Evolutionary conservation across 106 monocot species (phyloP).

Genomic region (Hemerocallis citrina): DNA sequence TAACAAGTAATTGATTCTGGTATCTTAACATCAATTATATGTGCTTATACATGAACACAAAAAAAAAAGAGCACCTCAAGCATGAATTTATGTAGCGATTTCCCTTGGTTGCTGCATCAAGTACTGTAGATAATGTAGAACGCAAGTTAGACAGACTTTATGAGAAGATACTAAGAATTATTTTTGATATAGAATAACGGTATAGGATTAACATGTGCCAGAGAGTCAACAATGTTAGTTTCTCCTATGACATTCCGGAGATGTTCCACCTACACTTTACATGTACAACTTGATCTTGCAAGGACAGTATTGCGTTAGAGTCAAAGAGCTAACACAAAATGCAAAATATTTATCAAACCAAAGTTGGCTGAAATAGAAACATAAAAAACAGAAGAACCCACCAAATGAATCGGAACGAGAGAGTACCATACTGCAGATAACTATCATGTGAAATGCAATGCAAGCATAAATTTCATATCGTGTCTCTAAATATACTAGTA

Average conservation of each 20-base stretch:
- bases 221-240: too few relatives aligned
- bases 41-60: too few relatives aligned
- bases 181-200: too few relatives aligned
- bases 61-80: constrained; percentile 32
- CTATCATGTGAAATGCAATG: too few relatives aligned
- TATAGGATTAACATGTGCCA: background rate
- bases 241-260: background rate
- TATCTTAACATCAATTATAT: too few relatives aligned
- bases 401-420: too few relatives aligned
- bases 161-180: too few relatives aligned
- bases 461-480: too few relatives aligned
- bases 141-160: too few relatives aligned
- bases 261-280: background rate
- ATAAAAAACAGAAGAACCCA: background rate
- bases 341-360: background rate
- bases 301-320: background rate
- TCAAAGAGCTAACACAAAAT: background rate
- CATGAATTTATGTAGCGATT: constrained; percentile 72
- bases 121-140: constrained; percentile 32
- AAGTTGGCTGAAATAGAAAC: background rate
- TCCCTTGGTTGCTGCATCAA: constrained; percentile 70
- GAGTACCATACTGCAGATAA: too few relatives aligned
- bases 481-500: too few relatives aligned
- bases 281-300: background rate
- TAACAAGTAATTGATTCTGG: too few relatives aligned